Evolutionary conservation across 768 basidiomycete genomes (phyloP).

Genomic region (Auricularia cornea): DNA sequence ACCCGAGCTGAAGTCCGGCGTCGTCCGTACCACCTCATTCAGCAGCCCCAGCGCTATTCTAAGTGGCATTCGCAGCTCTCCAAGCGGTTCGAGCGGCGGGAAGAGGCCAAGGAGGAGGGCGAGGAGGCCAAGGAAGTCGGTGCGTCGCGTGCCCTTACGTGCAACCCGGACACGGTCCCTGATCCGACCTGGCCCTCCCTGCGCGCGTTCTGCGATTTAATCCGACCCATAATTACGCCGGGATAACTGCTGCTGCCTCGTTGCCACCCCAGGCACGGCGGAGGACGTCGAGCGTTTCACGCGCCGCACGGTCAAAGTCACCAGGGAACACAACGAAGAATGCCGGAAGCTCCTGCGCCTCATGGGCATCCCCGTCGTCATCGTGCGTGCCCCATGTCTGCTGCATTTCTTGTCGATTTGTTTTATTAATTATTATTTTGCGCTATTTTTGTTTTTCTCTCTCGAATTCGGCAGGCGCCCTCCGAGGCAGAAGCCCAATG

Average conservation of each 20-base stretch:
- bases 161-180: not conserved
- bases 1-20: slow-evolving; percentile 92
- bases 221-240: not conserved
- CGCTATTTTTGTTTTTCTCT: not conserved
- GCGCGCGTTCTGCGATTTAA: not conserved
- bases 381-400: slow-evolving; percentile 43
- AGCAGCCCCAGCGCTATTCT: not conserved
- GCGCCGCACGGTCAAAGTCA: slow-evolving; percentile 88
- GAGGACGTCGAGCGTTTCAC: slow-evolving; percentile 91
- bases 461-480: slow-evolving; percentile 70
- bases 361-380: slow-evolving; percentile 95
- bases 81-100: slow-evolving; percentile 85
- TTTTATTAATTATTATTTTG: not conserved
- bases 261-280: slow-evolving; percentile 47
- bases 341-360: slow-evolving; percentile 77
- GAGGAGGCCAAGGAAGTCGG: slow-evolving; percentile 96
- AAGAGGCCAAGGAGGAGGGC: slow-evolving; percentile 89
- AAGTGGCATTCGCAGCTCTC: slow-evolving; percentile 54
- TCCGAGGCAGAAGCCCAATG: slow-evolving; percentile 99
- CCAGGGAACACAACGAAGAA: slow-evolving; percentile 93
- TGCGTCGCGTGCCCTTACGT: slow-evolving; percentile 13
- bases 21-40: slow-evolving; percentile 51
- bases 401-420: not conserved
- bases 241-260: not conserved
- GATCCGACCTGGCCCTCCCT: not conserved